Evolutionary conservation across 169 alveolate species (phyloP).

Genomic region (Perkinsus chesapeaki): DNA sequence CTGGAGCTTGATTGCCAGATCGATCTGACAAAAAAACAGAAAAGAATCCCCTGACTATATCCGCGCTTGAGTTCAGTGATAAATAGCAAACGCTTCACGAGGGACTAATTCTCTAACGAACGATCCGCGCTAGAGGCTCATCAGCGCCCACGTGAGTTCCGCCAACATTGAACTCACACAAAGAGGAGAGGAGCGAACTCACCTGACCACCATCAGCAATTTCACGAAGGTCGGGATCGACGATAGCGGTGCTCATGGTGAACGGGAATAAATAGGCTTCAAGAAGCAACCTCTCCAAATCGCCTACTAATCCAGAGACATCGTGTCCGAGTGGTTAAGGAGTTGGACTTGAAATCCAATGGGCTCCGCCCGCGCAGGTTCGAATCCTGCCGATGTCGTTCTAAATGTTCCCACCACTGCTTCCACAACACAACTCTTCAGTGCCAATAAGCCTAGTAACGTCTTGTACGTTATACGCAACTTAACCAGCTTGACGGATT

Average conservation of each 20-base stretch:
- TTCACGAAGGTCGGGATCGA: background rate
- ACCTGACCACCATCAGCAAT: background rate
- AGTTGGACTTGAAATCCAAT: constrained; percentile 73
- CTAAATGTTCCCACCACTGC: background rate
- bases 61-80: too few species aligned
- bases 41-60: too few species aligned
- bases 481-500: background rate
- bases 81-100: background rate
- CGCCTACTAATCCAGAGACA: constrained; percentile 28
- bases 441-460: background rate
- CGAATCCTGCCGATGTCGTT: constrained; percentile 88
- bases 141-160: too few species aligned
- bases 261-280: background rate
- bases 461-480: background rate
- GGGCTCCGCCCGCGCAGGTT: constrained; percentile 93
- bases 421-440: background rate
- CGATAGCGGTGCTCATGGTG: background rate
- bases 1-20: background rate
- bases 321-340: constrained; percentile 77
- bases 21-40: too few species aligned
- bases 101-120: background rate
- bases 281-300: background rate
- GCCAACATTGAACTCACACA: too few species aligned
- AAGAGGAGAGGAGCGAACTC: too few species aligned
- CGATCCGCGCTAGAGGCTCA: too few species aligned